Evolutionary conservation across 768 basidiomycete species (phyloP), one percentile per base, ranked within the genome.

Genomic region (Agaricus bisporus): DNA sequence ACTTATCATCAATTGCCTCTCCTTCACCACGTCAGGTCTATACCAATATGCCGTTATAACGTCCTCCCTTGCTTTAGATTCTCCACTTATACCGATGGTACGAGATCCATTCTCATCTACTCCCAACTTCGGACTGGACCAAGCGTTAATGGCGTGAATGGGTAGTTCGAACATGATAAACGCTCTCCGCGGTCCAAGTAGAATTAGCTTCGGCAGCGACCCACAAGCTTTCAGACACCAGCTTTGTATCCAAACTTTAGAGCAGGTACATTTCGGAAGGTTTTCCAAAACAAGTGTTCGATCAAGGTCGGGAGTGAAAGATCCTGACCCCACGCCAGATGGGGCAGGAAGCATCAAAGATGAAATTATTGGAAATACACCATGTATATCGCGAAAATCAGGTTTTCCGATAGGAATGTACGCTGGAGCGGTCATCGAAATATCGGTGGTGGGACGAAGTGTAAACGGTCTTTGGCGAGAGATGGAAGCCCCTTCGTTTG

Each of bases 211-310:
- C 7, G 79, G 76, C 20, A 61, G 56, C 15, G 66, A 61, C 0
- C 64, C 68, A 45, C 69, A 73, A 5, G 70, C 74, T 41, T 59
- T 59, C 51, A 67, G 69, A 51, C 70, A 67, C 79, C 81, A 82
- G 17, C 57, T 60, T 38, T 68, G 67, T 32, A 77, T 64, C 58
- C 71, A 81, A 20, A 70, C 68, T 4, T 58, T 59, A 4, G 66
- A 72, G 42, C 80, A 75, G 58, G 73, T 69, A 3, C 70, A 61
- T 55, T 78, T 79, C 1, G 81, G 81, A 5, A 84, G 65, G 49
- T 75, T 73, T 57, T 82, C 80, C 66, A 84, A 73, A 22, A 84
- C 77, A 26, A 84, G 64, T 1, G 81, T 79, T 12, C 77, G 70
- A 2, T 74, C 66, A 5, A 75, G 75, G 57, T 76, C 74, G 39